Conservation (phyloP, 352 stramenopile genomes). For the Phytophthora pinifolia region DNA sequence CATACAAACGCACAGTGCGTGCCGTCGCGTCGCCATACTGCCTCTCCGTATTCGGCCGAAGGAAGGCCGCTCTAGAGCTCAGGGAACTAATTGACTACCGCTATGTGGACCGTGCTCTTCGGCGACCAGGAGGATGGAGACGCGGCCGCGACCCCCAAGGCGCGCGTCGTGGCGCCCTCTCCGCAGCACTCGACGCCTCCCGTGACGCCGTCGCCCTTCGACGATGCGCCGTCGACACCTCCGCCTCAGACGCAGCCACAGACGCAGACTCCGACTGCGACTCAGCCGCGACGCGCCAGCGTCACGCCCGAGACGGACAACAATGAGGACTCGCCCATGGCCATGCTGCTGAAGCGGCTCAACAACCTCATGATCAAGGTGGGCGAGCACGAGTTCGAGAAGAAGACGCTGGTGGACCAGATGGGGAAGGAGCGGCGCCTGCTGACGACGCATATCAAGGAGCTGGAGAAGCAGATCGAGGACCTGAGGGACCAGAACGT, state of each 20-base stretch:
- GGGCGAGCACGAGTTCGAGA: conserved; percentile 87
- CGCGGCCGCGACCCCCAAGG: conserved; percentile 8
- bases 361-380: conserved; percentile 86
- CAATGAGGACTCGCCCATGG: conserved; percentile 54
- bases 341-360: conserved; percentile 76
- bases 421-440: conserved; percentile 80
- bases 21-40: conserved; percentile 1
- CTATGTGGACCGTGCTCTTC: conserved; percentile 66
- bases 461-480: conserved; percentile 61
- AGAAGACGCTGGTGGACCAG: conserved; percentile 80
- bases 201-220: conserved; percentile 35
- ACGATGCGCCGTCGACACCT: conserved; percentile 28
- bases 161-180: conserved; percentile 8
- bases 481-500: conserved; percentile 81
- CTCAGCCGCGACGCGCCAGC: conserved; percentile 1
- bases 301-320: background rate
- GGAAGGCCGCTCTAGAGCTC: conserved; percentile 7
- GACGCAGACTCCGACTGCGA: too few relatives aligned
- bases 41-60: conserved; percentile 20
- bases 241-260: conserved; percentile 9
- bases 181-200: conserved; percentile 33
- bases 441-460: conserved; percentile 38
- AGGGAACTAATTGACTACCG: background rate
- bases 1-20: too few relatives aligned
- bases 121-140: conserved; percentile 42